Base-by-base conservation (phyloP, 2,329 filamentous ascomycete genomes). In the Tolypocladium nubicola region DNA sequence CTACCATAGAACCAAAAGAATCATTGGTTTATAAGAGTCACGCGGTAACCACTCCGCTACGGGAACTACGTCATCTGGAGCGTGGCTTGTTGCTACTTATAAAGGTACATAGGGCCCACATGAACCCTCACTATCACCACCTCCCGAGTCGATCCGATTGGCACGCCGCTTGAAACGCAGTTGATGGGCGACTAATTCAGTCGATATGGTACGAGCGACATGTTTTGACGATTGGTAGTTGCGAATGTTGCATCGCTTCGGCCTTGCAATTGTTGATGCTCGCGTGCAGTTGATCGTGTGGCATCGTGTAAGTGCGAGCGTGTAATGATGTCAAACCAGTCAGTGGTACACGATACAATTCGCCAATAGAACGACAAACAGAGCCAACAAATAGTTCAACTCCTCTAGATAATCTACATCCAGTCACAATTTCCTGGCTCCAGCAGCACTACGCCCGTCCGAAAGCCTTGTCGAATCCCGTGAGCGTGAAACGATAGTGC, bases 401-500 rank as follows among this genome's bases (percentile, higher is more conserved):
- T 39, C 8, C 16, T 9, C 38, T 19, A 16, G 8, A 40, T n/a
- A 40, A 5, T 40, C 5, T 13, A 23, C 41, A 45, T 45, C n/a
- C 2, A 23, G n/a, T 14, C 41, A 23, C n/a, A 21, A 14, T 23
- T 21, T 13, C 11, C 41, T 23, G 41, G 4, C 41, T 4, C 8
- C 23, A 40, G 21, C n/a, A 11, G 10, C 52, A 13, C 49, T 50
- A 52, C 5, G 33, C 23, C 16, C 43, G 30, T 2, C 43, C 52
- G n/a, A 89, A 89, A 0, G 75, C 82, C 75, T 87, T 83, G 64
- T 89, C 83, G 64, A 80, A 89, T 11, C 82, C 81, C 14, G 82
- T 83, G 65, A 92, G 70, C 0, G 87, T 89, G 65, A 89, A 86
- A 45, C 89, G 78, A 68, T 89, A 93, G 39, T 79, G 79, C 16